Conservation (phyloP, 1,284 basidiomycete species). For the Puccinia horiana region DNA sequence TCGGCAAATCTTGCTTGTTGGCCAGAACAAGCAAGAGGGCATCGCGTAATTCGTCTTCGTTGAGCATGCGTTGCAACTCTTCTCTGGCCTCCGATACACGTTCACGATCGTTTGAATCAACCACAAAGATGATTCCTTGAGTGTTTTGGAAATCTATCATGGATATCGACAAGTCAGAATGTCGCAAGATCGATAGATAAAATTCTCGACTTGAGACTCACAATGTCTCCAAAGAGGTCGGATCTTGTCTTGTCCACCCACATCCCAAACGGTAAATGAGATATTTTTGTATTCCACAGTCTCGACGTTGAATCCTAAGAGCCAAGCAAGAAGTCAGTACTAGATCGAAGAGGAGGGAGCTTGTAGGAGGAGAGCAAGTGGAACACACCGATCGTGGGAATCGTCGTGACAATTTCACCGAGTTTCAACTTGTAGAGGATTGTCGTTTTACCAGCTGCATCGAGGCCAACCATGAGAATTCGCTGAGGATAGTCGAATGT, state of each 20-base stretch:
- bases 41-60: slow-evolving; percentile 98
- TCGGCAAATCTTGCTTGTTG: slow-evolving; percentile 98
- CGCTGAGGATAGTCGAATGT: slow-evolving; percentile 56
- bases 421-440: slow-evolving; percentile 99
- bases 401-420: slow-evolving; percentile 98
- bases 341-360: background rate
- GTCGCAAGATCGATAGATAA: background rate
- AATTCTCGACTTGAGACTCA: slow-evolving; percentile 62
- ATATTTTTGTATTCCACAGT: slow-evolving; percentile 99
- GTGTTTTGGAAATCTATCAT: slow-evolving; percentile 99
- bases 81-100: slow-evolving; percentile 98
- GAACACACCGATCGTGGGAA: slow-evolving; percentile 90
- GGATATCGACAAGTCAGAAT: background rate
- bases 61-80: slow-evolving; percentile 99
- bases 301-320: slow-evolving; percentile 92
- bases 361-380: background rate
- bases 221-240: slow-evolving; percentile 99
- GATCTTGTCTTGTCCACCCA: slow-evolving; percentile 98
- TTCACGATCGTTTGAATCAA: slow-evolving; percentile 99
- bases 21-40: slow-evolving; percentile 97
- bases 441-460: slow-evolving; percentile 75
- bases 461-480: slow-evolving; percentile 80
- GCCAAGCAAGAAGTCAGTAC: background rate
- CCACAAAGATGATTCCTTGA: slow-evolving; percentile 99
- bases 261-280: slow-evolving; percentile 99